phyloP scores from a whole-genome alignment of 179 eudicot genomes.

The Nepenthes alata region DNA sequence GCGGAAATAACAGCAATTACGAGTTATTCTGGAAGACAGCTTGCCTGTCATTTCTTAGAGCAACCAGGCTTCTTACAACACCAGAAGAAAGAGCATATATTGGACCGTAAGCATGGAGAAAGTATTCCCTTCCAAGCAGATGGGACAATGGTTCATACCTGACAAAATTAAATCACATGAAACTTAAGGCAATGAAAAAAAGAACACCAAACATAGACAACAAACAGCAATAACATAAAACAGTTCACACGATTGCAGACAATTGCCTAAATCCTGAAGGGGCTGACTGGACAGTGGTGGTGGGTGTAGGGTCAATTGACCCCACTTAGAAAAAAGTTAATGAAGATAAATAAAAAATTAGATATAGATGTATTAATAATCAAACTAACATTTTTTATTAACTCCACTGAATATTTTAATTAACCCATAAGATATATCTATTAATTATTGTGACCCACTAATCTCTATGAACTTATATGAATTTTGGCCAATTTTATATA shows the following conservation, averaged over 20 bases:
- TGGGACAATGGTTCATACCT: conserved; percentile 81
- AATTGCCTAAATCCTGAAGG: neutral
- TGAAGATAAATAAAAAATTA: too few relatives aligned
- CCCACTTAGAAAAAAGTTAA: too few relatives aligned
- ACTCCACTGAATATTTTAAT: too few relatives aligned
- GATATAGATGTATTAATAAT: too few relatives aligned
- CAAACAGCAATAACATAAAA: neutral
- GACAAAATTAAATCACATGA: conserved; percentile 12
- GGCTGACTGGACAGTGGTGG: neutral
- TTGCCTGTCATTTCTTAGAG: conserved; percentile 82
- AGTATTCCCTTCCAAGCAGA: conserved; percentile 85
- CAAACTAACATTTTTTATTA: too few relatives aligned
- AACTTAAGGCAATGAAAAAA: neutral
- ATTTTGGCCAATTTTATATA: too few relatives aligned
- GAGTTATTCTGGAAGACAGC: conserved; percentile 10
- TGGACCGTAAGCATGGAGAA: conserved; percentile 96
- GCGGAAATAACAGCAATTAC: neutral
- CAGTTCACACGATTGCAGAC: neutral
- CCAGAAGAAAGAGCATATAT: conserved; percentile 82
- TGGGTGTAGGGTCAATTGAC: neutral
- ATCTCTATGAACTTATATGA: too few relatives aligned
- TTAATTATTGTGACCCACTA: too few relatives aligned
- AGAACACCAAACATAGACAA: neutral
- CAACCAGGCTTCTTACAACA: conserved; percentile 81
- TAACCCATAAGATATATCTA: too few relatives aligned